Evolutionary conservation across 192 early-diverging fungal genomes (phyloP).

Genomic region (Piromyces finnis): DNA sequence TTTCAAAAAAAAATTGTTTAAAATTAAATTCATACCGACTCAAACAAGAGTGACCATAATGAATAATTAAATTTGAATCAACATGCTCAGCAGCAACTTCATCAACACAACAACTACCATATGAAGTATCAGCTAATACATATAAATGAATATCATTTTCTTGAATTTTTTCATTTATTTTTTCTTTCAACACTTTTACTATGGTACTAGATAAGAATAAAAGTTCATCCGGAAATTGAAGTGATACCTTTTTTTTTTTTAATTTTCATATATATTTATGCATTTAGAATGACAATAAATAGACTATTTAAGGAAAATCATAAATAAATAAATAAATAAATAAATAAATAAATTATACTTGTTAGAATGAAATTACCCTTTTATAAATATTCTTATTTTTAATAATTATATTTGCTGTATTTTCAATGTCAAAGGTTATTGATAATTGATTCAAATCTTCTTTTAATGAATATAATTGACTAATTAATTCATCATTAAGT

Average conservation of each 20-base stretch:
- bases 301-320: too few species aligned
- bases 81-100: constrained; percentile 89
- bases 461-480: neutral
- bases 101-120: constrained; percentile 95
- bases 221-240: constrained; percentile 90
- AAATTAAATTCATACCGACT: constrained; percentile 41
- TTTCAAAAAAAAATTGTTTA: too few species aligned
- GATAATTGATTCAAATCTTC: neutral
- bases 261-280: neutral
- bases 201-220: constrained; percentile 52
- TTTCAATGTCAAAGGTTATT: constrained; percentile 1
- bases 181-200: constrained; percentile 22
- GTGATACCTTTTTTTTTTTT: constrained; percentile 25
- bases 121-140: constrained; percentile 87
- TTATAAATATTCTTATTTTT: constrained; percentile 35
- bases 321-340: too few species aligned
- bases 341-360: too few species aligned
- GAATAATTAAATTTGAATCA: constrained; percentile 69
- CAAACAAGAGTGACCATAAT: constrained; percentile 86
- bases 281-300: neutral
- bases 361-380: neutral
- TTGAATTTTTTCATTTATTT: constrained; percentile 8
- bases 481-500: neutral
- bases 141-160: constrained; percentile 22
- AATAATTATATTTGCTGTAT: constrained; percentile 4